Evolutionary conservation across 768 basidiomycete species (phyloP).

Genomic region (Hygrophorus pudorinus): DNA sequence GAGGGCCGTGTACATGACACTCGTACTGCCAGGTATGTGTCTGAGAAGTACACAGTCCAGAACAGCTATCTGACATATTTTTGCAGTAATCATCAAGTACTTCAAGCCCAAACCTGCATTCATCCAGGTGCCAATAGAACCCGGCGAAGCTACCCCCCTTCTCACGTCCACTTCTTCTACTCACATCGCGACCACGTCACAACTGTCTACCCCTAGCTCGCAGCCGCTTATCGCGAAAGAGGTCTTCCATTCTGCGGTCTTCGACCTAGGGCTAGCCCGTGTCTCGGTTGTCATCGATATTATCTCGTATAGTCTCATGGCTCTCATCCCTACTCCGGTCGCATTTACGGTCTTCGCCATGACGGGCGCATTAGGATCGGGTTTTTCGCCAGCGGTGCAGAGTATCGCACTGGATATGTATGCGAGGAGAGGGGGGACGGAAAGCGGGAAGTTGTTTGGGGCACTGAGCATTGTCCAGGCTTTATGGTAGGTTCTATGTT

Average conservation of each 20-base stretch:
- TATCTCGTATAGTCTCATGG: constrained; percentile 39
- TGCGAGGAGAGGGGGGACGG: constrained; percentile 39
- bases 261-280: constrained; percentile 66
- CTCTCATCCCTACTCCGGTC: constrained; percentile 31
- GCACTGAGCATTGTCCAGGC: constrained; percentile 69
- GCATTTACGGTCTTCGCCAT: constrained; percentile 43
- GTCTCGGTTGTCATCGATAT: constrained; percentile 50
- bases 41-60: not conserved
- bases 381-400: constrained; percentile 57
- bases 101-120: constrained; percentile 34
- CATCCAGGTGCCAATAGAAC: constrained; percentile 12
- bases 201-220: constrained; percentile 10
- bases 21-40: constrained; percentile 51
- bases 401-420: constrained; percentile 67
- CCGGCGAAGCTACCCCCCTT: constrained; percentile 22
- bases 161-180: constrained; percentile 17
- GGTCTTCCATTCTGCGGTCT: constrained; percentile 25
- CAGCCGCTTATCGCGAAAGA: constrained; percentile 3
- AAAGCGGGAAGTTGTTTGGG: constrained; percentile 72
- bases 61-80: not conserved
- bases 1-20: constrained; percentile 44
- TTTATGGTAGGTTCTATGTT: constrained; percentile 33
- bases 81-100: constrained; percentile 42
- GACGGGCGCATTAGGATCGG: constrained; percentile 48
- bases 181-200: constrained; percentile 12